Conservation (phyloP, 768 basidiomycete genomes). For the Cystobasidium ongulense region DNA sequence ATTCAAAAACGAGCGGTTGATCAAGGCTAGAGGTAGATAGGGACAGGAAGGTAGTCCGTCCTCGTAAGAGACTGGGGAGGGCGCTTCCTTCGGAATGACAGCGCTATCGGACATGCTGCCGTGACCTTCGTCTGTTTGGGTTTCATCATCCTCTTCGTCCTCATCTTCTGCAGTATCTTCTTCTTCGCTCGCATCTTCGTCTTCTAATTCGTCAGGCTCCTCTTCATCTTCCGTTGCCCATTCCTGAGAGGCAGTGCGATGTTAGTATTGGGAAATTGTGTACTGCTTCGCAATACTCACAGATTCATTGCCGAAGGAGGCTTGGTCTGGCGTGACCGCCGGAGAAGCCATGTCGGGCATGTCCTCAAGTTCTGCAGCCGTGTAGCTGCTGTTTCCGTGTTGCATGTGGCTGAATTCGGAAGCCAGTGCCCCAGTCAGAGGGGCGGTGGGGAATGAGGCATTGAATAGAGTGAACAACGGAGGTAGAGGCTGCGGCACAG, state of each 20-base stretch:
- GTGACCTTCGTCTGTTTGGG: background rate
- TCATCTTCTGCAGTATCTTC: background rate
- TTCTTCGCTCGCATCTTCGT: constrained; percentile 5
- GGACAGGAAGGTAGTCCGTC: constrained; percentile 39
- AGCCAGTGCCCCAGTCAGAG: background rate
- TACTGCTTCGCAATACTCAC: background rate
- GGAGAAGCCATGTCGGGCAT: constrained; percentile 2
- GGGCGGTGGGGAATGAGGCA: background rate
- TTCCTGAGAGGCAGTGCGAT: background rate
- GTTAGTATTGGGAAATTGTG: no score
- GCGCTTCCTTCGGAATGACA: background rate
- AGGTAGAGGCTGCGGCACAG: background rate
- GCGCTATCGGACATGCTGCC: background rate
- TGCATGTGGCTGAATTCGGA: background rate
- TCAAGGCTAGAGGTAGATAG: constrained; percentile 36
- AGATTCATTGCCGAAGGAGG: background rate
- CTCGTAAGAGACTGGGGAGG: constrained; percentile 25
- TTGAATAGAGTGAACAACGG: background rate
- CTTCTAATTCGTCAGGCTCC: background rate
- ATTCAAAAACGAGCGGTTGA: constrained; percentile 39
- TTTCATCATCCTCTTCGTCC: constrained; percentile 2
- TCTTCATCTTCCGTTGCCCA: constrained; percentile 14
- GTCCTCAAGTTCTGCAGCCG: background rate
- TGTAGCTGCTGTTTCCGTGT: background rate
- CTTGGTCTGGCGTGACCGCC: background rate